Evolutionary conservation across 768 basidiomycete species (phyloP), one percentile per base, ranked within the genome.

Genomic region (Hortiboletus campestris): DNA sequence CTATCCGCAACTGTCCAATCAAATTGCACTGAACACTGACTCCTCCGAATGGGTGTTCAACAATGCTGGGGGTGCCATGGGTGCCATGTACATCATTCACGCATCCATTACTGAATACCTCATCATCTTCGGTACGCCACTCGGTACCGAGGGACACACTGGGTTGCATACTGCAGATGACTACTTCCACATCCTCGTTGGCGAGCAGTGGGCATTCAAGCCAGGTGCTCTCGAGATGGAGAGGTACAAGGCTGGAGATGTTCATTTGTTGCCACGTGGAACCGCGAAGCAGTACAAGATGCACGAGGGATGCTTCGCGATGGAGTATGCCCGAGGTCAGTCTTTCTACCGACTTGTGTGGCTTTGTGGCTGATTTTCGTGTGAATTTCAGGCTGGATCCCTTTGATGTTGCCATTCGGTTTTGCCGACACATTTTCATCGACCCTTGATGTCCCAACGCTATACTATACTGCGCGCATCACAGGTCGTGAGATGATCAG

Each of bases 51-150:
- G 96, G 96, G 83, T 97, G 25, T 90, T 96, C 74, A 98, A 86
- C 78, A 98, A 98, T 64, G 95, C 96, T 1, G 97, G 95, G 12
- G 97, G 97, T 56, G 94, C 94, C 1, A 98, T 96, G 95, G 94
- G 94, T 41, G 88, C 88, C 34, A 98, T 99, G 96, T 97, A 94
- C 71, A 81, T 98, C 74, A 91, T 98, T 60, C 97, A 98, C 66
- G 93, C 96, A 17, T 89, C 85, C 74, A 87, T 99, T 64, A 98
- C 96, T 11, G 97, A 99, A 76, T 99, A 96, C 75, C 82, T 93
- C 62, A 94, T 94, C 70, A 88, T 98, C 63, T 97, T 97, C 60
- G 95, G 97, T 5, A 96, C 95, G 1, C 94, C 97, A 0, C 79
- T 98, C 11, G 97, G 97, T 11, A 98, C 96, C 2, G 97, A 99